These are phyloP conservation scores for Erodium moschatum DNA, from an alignment of 441 rosid genomes.

Conservation along the genomic window DNA sequence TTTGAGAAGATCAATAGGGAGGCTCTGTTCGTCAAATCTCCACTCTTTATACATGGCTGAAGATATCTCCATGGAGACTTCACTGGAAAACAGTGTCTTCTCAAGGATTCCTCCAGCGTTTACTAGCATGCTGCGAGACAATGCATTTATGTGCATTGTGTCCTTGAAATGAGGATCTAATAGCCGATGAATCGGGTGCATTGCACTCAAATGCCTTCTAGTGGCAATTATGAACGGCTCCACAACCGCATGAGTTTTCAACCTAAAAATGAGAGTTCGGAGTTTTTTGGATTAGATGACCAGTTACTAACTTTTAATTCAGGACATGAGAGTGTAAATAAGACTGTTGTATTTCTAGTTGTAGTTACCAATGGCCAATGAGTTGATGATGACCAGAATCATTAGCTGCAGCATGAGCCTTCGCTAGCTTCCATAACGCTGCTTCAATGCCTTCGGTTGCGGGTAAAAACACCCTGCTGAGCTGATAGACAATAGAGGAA, in stretches of 20 bases:
- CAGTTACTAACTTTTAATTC: not conserved
- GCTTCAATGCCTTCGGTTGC: constrained; percentile 45
- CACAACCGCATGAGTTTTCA: constrained; percentile 57
- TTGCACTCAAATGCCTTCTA: constrained; percentile 50
- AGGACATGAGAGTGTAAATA: not conserved
- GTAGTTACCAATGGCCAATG: constrained; percentile 49
- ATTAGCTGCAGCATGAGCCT: constrained; percentile 56
- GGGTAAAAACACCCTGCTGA: constrained; percentile 35
- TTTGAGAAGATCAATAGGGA: constrained; percentile 54
- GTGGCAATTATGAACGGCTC: constrained; percentile 70
- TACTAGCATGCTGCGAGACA: constrained; percentile 40
- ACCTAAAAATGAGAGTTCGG: constrained; percentile 32
- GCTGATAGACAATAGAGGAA: not conserved
- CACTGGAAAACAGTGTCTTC: constrained; percentile 39
- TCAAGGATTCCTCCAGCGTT: constrained; percentile 60
- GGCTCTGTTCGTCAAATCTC: constrained; percentile 65
- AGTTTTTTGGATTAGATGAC: not conserved
- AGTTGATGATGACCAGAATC: constrained; percentile 61
- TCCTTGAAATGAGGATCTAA: constrained; percentile 65
- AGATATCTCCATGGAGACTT: constrained; percentile 49
- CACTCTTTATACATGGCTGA: constrained; percentile 53
- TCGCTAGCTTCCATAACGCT: constrained; percentile 62
- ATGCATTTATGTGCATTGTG: constrained; percentile 54
- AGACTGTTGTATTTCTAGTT: not conserved
- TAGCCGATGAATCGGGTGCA: constrained; percentile 58